Evolutionary conservation across 768 basidiomycete genomes (phyloP).

Genomic region (Steccherinum ochraceum): DNA sequence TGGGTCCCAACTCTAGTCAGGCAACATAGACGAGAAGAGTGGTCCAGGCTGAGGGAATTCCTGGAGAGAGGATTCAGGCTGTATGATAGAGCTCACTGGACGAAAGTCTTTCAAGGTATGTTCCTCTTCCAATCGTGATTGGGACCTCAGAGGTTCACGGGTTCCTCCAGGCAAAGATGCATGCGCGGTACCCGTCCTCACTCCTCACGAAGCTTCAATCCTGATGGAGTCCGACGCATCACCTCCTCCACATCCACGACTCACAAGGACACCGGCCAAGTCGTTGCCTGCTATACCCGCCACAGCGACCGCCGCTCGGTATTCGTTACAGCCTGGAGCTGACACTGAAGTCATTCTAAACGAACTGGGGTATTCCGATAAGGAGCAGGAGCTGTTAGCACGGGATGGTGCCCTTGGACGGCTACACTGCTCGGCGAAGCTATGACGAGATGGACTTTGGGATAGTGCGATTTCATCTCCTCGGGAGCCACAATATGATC

Average conservation of each 20-base stretch:
- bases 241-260: constrained; percentile 14
- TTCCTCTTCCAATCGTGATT: constrained; percentile 2
- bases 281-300: background rate
- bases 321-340: background rate
- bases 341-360: background rate
- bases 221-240: constrained; percentile 22
- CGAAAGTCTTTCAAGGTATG: constrained; percentile 57
- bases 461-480: too few species aligned
- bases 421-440: background rate
- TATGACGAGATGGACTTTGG: too few species aligned
- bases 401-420: background rate
- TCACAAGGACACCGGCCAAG: constrained; percentile 16
- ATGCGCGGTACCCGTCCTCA: constrained; percentile 64
- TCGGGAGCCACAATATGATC: too few species aligned
- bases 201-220: constrained; percentile 51
- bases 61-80: constrained; percentile 58
- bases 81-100: constrained; percentile 64
- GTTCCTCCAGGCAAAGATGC: constrained; percentile 54
- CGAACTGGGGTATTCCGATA: background rate
- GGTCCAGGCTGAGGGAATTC: constrained; percentile 53
- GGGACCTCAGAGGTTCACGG: background rate
- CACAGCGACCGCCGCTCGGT: background rate
- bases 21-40: constrained; percentile 42
- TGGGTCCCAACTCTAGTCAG: constrained; percentile 49
- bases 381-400: background rate